Conservation (phyloP, 176 grass and related monocot genomes). For the Dactylis glomerata region DNA sequence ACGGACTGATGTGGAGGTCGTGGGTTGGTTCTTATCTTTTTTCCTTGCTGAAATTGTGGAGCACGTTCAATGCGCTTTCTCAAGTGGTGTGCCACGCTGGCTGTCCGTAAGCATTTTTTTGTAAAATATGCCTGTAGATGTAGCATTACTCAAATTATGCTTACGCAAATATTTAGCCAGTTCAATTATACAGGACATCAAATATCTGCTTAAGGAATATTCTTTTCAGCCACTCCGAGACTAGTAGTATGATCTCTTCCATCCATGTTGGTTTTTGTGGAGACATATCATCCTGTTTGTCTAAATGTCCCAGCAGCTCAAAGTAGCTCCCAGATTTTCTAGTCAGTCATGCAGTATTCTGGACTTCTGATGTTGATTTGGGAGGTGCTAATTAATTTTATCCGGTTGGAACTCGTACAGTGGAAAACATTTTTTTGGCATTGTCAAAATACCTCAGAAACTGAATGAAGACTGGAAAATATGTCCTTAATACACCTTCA, state of each 20-base stretch:
- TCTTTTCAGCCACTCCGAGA: not conserved
- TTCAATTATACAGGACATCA: not conserved
- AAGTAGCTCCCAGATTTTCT: no score
- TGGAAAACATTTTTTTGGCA: not conserved
- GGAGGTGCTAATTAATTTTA: not conserved
- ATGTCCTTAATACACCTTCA: not conserved
- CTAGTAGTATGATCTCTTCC: not conserved
- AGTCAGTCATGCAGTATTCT: no score
- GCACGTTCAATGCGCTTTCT: no score
- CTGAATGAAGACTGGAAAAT: not conserved
- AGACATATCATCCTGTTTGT: not conserved
- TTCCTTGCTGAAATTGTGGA: no score
- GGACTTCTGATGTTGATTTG: no score
- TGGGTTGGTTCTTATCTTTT: no score
- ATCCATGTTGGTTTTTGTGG: not conserved
- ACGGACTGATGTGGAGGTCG: no score
- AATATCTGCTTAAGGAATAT: not conserved
- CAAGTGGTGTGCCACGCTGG: no score
- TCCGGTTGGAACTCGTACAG: not conserved
- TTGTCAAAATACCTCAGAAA: not conserved
- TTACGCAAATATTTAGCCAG: not conserved
- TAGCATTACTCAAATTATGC: not conserved
- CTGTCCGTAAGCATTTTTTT: no score
- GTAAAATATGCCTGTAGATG: no score
- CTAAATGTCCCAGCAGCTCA: not conserved